Conservation (phyloP, 192 early-diverging fungal species). For the Coemansia umbellata region DNA sequence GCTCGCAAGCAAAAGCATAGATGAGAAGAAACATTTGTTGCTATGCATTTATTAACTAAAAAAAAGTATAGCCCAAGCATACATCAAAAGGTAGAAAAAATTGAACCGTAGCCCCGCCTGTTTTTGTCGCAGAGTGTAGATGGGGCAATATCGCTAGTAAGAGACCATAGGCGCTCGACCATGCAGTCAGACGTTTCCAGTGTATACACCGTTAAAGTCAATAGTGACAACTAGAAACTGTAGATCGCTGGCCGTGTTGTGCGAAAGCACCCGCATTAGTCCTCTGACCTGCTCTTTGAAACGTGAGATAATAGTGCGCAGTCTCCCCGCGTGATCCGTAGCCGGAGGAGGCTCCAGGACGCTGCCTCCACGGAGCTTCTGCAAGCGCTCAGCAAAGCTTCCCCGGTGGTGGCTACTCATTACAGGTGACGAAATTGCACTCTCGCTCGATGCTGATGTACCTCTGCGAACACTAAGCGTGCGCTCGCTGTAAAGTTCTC, state of each 20-base stretch:
- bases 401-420: background rate
- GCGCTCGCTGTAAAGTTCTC: conserved; percentile 52
- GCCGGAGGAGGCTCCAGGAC: conserved; percentile 30
- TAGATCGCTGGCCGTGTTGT: conserved; percentile 66
- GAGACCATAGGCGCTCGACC: background rate
- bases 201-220: conserved; percentile 78
- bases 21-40: no score
- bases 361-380: conserved; percentile 29
- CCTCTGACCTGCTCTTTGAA: conserved; percentile 54
- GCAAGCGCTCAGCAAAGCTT: conserved; percentile 25
- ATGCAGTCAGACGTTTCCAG: background rate
- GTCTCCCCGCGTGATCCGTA: conserved; percentile 37
- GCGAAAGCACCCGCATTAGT: conserved; percentile 55
- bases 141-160: no score
- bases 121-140: no score
- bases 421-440: background rate
- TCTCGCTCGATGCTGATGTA: background rate
- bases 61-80: no score
- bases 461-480: conserved; percentile 26
- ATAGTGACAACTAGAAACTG: conserved; percentile 71
- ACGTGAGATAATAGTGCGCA: conserved; percentile 30
- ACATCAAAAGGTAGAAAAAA: background rate
- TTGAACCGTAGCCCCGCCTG: background rate
- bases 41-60: no score
- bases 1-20: no score